phyloP scores from a whole-genome alignment of 768 basidiomycete genomes.

The Pseudohyphozyma bogoriensis region DNA sequence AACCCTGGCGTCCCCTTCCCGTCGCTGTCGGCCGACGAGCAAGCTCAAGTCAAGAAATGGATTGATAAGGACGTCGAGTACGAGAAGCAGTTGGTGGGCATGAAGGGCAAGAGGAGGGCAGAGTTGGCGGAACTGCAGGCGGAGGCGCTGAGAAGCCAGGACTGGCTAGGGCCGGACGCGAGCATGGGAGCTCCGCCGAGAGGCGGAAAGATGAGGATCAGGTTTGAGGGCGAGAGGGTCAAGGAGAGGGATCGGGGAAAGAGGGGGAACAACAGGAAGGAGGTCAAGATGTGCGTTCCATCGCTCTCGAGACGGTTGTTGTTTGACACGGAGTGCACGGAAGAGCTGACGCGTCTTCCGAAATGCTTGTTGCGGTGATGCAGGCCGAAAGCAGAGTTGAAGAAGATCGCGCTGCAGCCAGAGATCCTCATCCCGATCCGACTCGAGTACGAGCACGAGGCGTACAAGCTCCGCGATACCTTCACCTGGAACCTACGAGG shows the following conservation, averaged over 20 bases:
- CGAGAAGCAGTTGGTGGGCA: slow-evolving; percentile 5
- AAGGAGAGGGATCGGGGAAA: slow-evolving; percentile 8
- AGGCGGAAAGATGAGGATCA: slow-evolving; percentile 4
- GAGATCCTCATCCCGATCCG: slow-evolving; percentile 89
- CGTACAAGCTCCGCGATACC: slow-evolving; percentile 85
- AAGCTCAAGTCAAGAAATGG: slow-evolving; percentile 15
- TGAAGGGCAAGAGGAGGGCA: neutral
- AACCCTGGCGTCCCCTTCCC: slow-evolving; percentile 23
- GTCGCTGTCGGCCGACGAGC: slow-evolving; percentile 3
- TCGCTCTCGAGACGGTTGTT: too few relatives aligned
- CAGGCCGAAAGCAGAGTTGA: too few relatives aligned
- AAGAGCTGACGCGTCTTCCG: neutral
- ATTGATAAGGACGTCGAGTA: slow-evolving; percentile 18
- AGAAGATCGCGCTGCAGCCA: slow-evolving; percentile 35
- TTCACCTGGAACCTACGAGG: slow-evolving; percentile 96
- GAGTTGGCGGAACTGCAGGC: slow-evolving; percentile 1
- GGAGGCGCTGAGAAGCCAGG: slow-evolving; percentile 18
- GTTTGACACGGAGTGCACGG: neutral
- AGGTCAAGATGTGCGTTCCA: slow-evolving; percentile 13
- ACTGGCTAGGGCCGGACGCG: slow-evolving; percentile 18
- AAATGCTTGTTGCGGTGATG: too few relatives aligned
- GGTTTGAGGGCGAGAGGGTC: slow-evolving; percentile 5
- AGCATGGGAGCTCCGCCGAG: too few relatives aligned
- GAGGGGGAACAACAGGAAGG: slow-evolving; percentile 10
- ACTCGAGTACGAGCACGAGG: slow-evolving; percentile 92